These are phyloP conservation scores for Kalanchoe fedtschenkoi DNA, from an alignment of 164 flowering plant species.

Conservation along the genomic window DNA sequence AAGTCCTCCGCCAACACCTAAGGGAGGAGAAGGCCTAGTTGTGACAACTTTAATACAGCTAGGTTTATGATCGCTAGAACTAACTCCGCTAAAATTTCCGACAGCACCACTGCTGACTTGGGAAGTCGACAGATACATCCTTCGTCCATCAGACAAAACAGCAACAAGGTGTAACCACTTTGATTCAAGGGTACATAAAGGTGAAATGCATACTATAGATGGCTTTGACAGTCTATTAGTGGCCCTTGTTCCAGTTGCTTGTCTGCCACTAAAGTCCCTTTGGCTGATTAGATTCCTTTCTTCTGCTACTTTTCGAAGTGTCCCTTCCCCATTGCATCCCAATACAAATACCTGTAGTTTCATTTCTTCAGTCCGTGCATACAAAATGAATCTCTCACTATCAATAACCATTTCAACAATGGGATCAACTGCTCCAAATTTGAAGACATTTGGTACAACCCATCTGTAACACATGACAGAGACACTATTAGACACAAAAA, in stretches of 20 bases:
- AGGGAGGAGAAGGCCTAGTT: slow-evolving; percentile 88
- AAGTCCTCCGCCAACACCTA: slow-evolving; percentile 72
- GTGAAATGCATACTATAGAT: slow-evolving; percentile 72
- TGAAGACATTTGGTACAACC: slow-evolving; percentile 89
- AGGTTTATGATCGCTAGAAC: slow-evolving; percentile 42
- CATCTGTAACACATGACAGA: slow-evolving; percentile 43
- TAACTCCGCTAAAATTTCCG: slow-evolving; percentile 49
- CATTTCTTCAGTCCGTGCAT: slow-evolving; percentile 91
- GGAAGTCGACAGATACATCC: slow-evolving; percentile 83
- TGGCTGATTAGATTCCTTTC: slow-evolving; percentile 73
- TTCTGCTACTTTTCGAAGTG: slow-evolving; percentile 79
- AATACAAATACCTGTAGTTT: slow-evolving; percentile 76
- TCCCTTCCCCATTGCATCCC: slow-evolving; percentile 69
- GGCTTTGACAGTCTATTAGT: slow-evolving; percentile 43
- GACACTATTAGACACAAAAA: neutral
- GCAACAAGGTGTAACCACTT: slow-evolving; percentile 92
- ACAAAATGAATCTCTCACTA: slow-evolving; percentile 74
- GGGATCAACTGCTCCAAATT: slow-evolving; percentile 89
- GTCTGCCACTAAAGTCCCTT: slow-evolving; percentile 62
- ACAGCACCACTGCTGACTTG: slow-evolving; percentile 53
- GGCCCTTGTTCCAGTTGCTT: slow-evolving; percentile 43
- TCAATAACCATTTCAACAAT: slow-evolving; percentile 89
- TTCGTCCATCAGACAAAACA: slow-evolving; percentile 90
- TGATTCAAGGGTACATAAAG: slow-evolving; percentile 78
- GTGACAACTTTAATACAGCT: slow-evolving; percentile 85